Evolutionary conservation across 176 grass and related monocot species (phyloP), one percentile per base, ranked within the genome.

Genomic region (Chloris gayana): DNA sequence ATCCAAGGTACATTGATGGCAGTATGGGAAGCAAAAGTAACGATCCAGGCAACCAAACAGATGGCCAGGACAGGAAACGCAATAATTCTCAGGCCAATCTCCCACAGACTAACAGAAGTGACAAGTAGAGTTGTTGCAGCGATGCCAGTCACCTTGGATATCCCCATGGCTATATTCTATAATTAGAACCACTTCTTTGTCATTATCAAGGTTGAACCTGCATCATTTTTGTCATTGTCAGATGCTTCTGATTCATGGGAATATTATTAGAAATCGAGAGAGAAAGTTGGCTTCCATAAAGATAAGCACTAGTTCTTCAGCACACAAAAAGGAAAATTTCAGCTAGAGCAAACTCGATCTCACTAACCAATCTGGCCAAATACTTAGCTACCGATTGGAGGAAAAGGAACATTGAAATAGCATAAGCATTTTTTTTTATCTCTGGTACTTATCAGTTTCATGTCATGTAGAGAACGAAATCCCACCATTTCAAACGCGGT

Each of bases 1-100:
- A 99, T 82, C 85, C 91, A 85, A 5, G 96, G 92, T 71, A 89
- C 4, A 60, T 99, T 91, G 76, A 99, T 82, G 67, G 82, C 68
- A 75, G 80, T 90, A 62, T 91, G 90, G 66, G 92, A 99, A 30
- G 86, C 88, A 44, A 91, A 73, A 17, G 92, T 82, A 54, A 99
- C 70, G 56, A 80, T 39, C 45, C 46, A 95, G 45, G 86, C 75
- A 88, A 91, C 44, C 44, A 81, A 74, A 69, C 84, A 74, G 46
- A 87, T 78, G 70, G 74, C 63, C 34, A 91, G 78, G 75, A 89
- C 62, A 35, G 92, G 92, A 15, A 86, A 58, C 50, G 59, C 41
- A 24, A 79, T 26, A 63, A 82, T 66, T 56, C 41, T 62, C 53
- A 82, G 49, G 29, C 83, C 85, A 56, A 78, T 17, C 49, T 85